These are phyloP conservation scores for Penicillium bovifimosum DNA, from an alignment of 495 filamentous ascomycete genomes.

Conservation along the genomic window DNA sequence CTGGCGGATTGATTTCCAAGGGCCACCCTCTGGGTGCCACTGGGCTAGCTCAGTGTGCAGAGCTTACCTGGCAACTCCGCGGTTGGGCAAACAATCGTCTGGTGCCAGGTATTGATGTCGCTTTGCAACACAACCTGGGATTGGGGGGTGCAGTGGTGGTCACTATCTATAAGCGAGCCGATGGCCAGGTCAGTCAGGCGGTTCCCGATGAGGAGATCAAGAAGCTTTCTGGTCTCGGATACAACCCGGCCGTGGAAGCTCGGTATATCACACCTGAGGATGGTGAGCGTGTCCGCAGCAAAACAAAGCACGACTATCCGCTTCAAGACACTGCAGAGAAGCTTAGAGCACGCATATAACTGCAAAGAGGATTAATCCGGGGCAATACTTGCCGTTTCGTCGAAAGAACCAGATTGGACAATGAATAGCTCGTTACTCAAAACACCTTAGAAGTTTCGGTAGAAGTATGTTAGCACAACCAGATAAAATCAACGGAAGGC, in stretches of 20 bases:
- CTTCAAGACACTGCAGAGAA: constrained; percentile 18
- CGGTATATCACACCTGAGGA: constrained; percentile 18
- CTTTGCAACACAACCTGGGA: constrained; percentile 81
- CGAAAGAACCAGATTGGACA: background rate
- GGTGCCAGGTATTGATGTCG: constrained; percentile 56
- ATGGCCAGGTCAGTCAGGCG: constrained; percentile 48
- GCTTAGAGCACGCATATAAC: constrained; percentile 16
- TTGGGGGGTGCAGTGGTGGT: constrained; percentile 81
- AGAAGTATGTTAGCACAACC: no score
- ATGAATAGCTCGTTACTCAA: background rate
- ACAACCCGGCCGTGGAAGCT: constrained; percentile 79
- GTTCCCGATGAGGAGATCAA: constrained; percentile 49
- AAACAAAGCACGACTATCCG: constrained; percentile 19
- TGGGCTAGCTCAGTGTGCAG: constrained; percentile 88
- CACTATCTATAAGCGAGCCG: constrained; percentile 70
- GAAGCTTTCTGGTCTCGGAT: constrained; percentile 56
- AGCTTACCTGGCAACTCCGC: constrained; percentile 88
- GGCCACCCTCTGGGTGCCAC: constrained; percentile 90
- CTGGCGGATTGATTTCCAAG: constrained; percentile 87
- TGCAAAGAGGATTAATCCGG: background rate
- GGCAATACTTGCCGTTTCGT: background rate
- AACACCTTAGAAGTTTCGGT: background rate
- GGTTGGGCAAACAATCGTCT: constrained; percentile 90
- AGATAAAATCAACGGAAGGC: no score
- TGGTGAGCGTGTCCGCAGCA: constrained; percentile 23